A percentile compares a stretch with the other conserved stretches of the same genome.
These are phyloP conservation scores for Chimonanthus salicifolius DNA, from an alignment of 164 flowering plant genomes.

Conservation along the genomic window DNA sequence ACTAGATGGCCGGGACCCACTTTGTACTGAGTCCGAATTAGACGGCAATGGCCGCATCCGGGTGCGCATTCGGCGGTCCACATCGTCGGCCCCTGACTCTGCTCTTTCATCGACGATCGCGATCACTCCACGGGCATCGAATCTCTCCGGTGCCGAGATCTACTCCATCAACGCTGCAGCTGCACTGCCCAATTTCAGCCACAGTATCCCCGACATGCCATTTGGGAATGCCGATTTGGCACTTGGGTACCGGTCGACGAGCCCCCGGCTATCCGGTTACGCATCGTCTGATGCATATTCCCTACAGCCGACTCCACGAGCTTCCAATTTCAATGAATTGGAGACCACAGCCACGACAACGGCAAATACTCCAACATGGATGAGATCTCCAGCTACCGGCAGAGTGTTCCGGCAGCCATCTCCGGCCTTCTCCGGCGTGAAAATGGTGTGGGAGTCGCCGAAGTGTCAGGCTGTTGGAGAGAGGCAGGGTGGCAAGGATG, in stretches of 20 bases:
- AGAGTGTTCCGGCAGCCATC: constrained; percentile 35
- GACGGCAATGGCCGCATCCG: constrained; percentile 44
- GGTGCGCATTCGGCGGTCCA: constrained; percentile 52
- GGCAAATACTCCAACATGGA: constrained; percentile 34
- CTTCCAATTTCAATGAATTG: constrained; percentile 51
- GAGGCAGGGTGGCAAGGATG: constrained; percentile 27
- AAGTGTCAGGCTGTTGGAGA: constrained; percentile 24
- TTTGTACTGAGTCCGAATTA: constrained; percentile 43
- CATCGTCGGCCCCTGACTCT: constrained; percentile 38
- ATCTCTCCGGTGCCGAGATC: constrained; percentile 53
- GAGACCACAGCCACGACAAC: constrained; percentile 26
- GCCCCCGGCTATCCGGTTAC: constrained; percentile 52
- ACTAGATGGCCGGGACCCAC: constrained; percentile 49
- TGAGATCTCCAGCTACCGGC: constrained; percentile 43
- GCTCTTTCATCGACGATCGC: constrained; percentile 35
- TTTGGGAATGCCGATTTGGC: constrained; percentile 24
- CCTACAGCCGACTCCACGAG: constrained; percentile 60
- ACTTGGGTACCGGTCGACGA: constrained; percentile 33
- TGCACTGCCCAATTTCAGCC: constrained; percentile 11
- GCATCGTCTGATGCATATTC: constrained; percentile 63
- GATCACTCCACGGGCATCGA: constrained; percentile 51
- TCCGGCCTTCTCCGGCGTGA: constrained; percentile 31
- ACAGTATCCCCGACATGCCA: constrained; percentile 15
- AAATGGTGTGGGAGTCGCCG: constrained; percentile 37
- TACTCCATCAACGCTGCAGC: constrained; percentile 47